Percentiles rank a stretch among this genome's conserved stretches.
Conservation (phyloP, 345 rosid genomes). For the Camelina laxa region DNA sequence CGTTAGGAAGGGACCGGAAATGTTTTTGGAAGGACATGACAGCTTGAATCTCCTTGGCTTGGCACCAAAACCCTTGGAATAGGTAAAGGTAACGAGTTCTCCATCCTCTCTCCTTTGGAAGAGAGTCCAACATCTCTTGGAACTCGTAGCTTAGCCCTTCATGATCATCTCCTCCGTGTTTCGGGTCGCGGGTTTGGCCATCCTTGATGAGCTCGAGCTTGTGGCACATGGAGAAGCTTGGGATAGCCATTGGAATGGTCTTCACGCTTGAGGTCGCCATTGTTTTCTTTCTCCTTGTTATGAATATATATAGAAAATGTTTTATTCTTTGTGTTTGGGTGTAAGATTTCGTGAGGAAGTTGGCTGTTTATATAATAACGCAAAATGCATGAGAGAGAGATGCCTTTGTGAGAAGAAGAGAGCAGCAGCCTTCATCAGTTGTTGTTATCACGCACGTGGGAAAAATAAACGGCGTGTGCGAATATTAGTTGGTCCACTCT, state of each 20-base stretch:
- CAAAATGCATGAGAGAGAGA: slow-evolving; percentile 34
- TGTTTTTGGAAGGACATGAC: slow-evolving; percentile 54
- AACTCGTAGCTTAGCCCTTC: slow-evolving; percentile 55
- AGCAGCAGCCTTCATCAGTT: slow-evolving; percentile 9
- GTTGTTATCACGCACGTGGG: slow-evolving; percentile 30
- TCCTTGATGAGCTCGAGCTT: slow-evolving; percentile 37
- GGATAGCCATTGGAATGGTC: slow-evolving; percentile 37
- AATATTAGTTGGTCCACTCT: slow-evolving; percentile 29
- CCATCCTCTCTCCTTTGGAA: slow-evolving; percentile 74
- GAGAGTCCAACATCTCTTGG: slow-evolving; percentile 54
- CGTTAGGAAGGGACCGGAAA: slow-evolving; percentile 41
- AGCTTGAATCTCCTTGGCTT: slow-evolving; percentile 61
- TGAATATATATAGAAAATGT: background rate
- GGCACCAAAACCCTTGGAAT: slow-evolving; percentile 82
- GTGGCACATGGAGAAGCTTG: slow-evolving; percentile 29
- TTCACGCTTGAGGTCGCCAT: slow-evolving; percentile 43
- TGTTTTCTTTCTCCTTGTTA: background rate
- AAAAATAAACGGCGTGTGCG: slow-evolving; percentile 24
- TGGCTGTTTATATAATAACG: slow-evolving; percentile 41
- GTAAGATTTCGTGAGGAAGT: slow-evolving; percentile 25
- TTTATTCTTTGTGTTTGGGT: background rate
- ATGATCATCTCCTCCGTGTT: slow-evolving; percentile 42
- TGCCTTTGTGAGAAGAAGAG: slow-evolving; percentile 2
- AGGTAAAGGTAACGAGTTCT: slow-evolving; percentile 59
- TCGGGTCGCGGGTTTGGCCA: slow-evolving; percentile 1